Evolutionary conservation across 1,139 yeast species (phyloP).

Genomic region (Hanseniaspora sp.): DNA sequence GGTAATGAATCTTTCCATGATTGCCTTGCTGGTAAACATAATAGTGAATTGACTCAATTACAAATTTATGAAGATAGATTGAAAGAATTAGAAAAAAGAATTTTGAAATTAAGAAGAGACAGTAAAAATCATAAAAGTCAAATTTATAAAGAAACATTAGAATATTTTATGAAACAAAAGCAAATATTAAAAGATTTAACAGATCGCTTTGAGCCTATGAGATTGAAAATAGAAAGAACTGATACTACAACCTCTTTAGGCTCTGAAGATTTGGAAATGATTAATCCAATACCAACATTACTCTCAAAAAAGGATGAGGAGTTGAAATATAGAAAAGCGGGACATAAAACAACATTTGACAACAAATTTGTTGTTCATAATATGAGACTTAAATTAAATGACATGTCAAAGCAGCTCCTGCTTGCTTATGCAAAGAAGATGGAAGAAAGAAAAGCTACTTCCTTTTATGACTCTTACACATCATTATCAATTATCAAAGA

Average conservation of each 20-base stretch:
- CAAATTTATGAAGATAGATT: conserved; percentile 36
- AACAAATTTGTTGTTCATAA: conserved; percentile 73
- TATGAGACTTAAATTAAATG: conserved; percentile 62
- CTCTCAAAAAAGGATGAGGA: conserved; percentile 23
- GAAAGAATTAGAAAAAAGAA: conserved; percentile 32
- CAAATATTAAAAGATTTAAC: conserved; percentile 16
- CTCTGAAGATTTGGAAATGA: conserved; percentile 20
- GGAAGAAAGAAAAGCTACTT: conserved; percentile 46
- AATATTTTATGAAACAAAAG: conserved; percentile 16
- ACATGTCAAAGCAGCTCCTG: conserved; percentile 47
- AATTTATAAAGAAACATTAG: conserved; percentile 13
- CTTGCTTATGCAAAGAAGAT: conserved; percentile 49
- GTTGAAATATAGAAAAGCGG: conserved; percentile 31
- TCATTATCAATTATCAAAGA: conserved; percentile 62
- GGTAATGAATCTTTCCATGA: conserved; percentile 56
- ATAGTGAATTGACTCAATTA: conserved; percentile 46
- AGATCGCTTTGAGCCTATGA: conserved; percentile 11
- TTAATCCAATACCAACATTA: conserved; percentile 9
- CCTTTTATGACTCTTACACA: conserved; percentile 54
- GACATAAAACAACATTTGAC: conserved; percentile 40
- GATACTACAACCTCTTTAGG: conserved; percentile 1
- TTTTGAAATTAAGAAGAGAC: not conserved
- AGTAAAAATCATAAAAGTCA: conserved; percentile 21
- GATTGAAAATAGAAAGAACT: conserved; percentile 8
- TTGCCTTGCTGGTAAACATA: conserved; percentile 50